Conservation (phyloP, 1,284 basidiomycete species). For the Volvariella surrecta region DNA sequence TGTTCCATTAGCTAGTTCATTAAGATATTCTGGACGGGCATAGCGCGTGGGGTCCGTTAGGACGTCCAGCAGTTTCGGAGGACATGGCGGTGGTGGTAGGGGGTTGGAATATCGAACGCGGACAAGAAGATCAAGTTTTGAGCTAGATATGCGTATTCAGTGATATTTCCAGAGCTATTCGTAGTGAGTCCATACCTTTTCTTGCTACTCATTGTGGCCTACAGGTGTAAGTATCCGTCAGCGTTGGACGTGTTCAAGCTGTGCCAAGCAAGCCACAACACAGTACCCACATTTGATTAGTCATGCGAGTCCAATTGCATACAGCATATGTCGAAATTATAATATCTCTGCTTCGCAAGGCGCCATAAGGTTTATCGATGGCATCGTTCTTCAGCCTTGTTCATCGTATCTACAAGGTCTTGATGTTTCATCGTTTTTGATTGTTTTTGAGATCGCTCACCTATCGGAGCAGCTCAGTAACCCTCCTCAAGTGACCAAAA, state of each 20-base stretch:
- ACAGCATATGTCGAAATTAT: too few species aligned
- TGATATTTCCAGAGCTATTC: neutral
- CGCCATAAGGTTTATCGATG: too few species aligned
- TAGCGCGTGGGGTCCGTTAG: constrained; percentile 82
- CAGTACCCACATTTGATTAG: too few species aligned
- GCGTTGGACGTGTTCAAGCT: too few species aligned
- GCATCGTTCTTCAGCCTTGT: too few species aligned
- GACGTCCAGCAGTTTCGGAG: constrained; percentile 86
- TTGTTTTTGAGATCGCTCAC: too few species aligned
- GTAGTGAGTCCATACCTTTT: neutral
- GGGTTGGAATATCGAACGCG: constrained; percentile 91
- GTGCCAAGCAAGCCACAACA: too few species aligned
- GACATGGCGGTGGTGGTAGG: constrained; percentile 89
- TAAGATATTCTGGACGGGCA: constrained; percentile 76
- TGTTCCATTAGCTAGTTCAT: constrained; percentile 70
- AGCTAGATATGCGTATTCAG: constrained; percentile 13
- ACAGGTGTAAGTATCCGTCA: too few species aligned
- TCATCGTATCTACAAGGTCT: too few species aligned
- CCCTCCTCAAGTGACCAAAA: neutral
- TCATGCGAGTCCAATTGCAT: too few species aligned
- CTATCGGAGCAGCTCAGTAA: constrained; percentile 1
- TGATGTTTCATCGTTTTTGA: too few species aligned
- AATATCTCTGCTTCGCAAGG: too few species aligned
- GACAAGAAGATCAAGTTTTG: constrained; percentile 83
- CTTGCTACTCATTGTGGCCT: neutral